These are phyloP conservation scores for Salix brachista DNA, from an alignment of 345 rosid genomes.

Conservation along the genomic window DNA sequence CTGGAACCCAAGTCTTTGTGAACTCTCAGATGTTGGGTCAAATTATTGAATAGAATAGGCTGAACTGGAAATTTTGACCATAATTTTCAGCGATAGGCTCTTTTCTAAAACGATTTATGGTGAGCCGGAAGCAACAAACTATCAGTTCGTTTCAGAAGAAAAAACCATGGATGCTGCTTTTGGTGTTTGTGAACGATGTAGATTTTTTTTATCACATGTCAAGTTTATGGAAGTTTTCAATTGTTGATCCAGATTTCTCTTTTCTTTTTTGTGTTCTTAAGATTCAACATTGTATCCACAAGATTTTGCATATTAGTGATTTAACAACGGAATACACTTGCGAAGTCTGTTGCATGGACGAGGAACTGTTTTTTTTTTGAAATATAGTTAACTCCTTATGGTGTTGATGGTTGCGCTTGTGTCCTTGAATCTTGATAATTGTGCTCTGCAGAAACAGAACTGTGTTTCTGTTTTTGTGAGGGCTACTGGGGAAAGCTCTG, in stretches of 20 bases:
- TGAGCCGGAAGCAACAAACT: not conserved
- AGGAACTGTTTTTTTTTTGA: not conserved
- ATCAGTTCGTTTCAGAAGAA: not conserved
- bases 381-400: not conserved
- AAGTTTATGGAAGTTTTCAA: not conserved
- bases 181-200: not conserved
- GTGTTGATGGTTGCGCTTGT: not conserved
- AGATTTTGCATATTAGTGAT: not conserved
- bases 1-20: not conserved
- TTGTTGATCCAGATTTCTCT: not conserved
- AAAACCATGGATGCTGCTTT: not conserved
- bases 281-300: not conserved
- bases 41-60: not conserved
- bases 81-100: not conserved
- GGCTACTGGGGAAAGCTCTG: constrained; percentile 57
- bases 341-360: not conserved
- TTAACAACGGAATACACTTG: not conserved
- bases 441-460: constrained; percentile 39
- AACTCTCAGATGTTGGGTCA: not conserved
- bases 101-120: not conserved
- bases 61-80: not conserved
- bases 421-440: not conserved
- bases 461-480: constrained; percentile 35
- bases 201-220: not conserved
- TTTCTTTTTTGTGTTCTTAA: not conserved